A percentile compares a stretch with the other conserved stretches of the same genome.
These are phyloP conservation scores for Xerocomus spinulosus DNA, from an alignment of 768 basidiomycete species.

Conservation along the genomic window DNA sequence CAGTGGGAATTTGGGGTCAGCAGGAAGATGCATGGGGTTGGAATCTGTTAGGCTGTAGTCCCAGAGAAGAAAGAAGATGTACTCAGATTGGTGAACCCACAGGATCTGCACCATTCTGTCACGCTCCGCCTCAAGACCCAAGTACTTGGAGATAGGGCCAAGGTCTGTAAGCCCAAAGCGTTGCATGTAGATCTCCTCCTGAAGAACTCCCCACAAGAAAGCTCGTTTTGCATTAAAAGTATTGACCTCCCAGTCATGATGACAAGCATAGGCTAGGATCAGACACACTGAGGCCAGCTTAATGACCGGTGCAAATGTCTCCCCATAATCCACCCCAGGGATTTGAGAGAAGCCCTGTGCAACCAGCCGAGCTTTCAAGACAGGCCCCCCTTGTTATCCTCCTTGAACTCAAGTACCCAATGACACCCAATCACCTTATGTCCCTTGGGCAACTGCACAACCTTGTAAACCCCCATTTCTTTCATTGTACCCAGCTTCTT, in stretches of 20 bases:
- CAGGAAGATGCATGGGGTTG: neutral
- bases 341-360: constrained; percentile 4
- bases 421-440: neutral
- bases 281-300: neutral
- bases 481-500: neutral
- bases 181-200: neutral
- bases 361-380: neutral
- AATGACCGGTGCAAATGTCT: constrained; percentile 18
- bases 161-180: neutral
- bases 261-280: neutral
- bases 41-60: neutral
- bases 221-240: neutral
- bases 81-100: too few species aligned
- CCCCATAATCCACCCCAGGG: neutral
- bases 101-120: neutral
- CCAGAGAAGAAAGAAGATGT: too few species aligned
- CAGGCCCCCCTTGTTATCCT: neutral
- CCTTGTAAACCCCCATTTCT: neutral
- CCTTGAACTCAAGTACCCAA: constrained; percentile 4
- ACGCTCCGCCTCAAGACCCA: neutral
- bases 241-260: neutral
- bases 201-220: neutral
- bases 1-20: neutral
- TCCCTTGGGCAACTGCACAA: neutral
- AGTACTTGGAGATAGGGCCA: neutral